Evolutionary conservation across 176 grass and related monocot species (phyloP), one percentile per base, ranked within the genome.

Genomic region (Bromus sterilis): DNA sequence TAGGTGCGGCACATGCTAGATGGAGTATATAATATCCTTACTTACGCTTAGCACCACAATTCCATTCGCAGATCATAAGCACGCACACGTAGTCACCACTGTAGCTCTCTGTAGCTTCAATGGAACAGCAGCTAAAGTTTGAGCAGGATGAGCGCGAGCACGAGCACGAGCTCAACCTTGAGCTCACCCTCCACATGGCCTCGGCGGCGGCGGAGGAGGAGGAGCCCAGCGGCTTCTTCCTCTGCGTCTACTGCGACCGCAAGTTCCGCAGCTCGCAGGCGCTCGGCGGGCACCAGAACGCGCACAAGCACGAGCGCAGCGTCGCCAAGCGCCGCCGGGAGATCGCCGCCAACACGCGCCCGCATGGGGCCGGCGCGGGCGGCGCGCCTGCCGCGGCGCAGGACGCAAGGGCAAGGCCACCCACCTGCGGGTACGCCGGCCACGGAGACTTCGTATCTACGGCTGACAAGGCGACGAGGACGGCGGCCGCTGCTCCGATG

Each of bases 251-350:
- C 85, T 98, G 95, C 79, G 78, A 89, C 59, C 83, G 84, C 66
- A 93, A 93, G 87, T 99, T 99, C 82, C 66, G 84, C 69, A 99
- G 84, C 87, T 99, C 95, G 7, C 95, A 98, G 76, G 95, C 95
- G 14, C 89, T 98, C 6, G 95, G 95, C 10, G 95, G 95, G 48
- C 95, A 98, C 75, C 95, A 98, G 88, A 98, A 98, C 61, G 95
- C 95, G 24, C 95, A 98, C 90, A 98, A 98, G 88, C 78, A 91
- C 66, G 93, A 99, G 83, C 76, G 96, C 66, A 91, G 82, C 93
- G 65, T 95, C 26, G 88, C 86, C 75, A 95, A 89, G 76, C 88
- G 78, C 39, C 63, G 84, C 21, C 44, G 89, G 35, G 85, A 94
- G 83, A 60, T 90, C 57, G 83, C 84, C 26, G 24, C 80, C 42